Evolutionary conservation across 73 alveolate species (phyloP).

Genomic region (Blepharisma japonicum): DNA sequence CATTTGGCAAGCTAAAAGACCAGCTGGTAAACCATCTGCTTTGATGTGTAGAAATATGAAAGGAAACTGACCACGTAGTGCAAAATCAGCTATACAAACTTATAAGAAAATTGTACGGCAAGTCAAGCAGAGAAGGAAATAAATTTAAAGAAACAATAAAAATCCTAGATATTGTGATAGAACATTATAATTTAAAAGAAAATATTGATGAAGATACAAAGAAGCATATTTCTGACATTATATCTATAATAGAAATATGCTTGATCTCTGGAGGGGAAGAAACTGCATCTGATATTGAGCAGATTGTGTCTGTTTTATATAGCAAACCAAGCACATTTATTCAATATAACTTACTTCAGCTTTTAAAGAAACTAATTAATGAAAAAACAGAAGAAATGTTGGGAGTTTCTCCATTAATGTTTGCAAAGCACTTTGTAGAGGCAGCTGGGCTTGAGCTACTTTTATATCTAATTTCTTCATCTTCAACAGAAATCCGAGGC

Average conservation of each 20-base stretch:
- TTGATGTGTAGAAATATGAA: background rate
- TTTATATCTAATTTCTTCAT: background rate
- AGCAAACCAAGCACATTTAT: background rate
- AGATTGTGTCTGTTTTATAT: background rate
- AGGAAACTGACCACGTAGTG: background rate
- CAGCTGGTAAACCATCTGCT: background rate
- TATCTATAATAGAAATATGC: background rate
- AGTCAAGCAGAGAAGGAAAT: too few relatives aligned
- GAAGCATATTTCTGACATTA: background rate
- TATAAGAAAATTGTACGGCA: background rate
- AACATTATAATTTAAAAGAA: too few relatives aligned
- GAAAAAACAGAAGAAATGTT: conserved; percentile 12
- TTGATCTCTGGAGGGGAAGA: conserved; percentile 9
- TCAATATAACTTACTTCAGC: background rate
- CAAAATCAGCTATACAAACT: background rate
- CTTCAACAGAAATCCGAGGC: background rate
- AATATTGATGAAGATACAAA: too few relatives aligned
- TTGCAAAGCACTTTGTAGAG: conserved; percentile 2
- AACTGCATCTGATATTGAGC: background rate
- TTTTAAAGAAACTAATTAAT: conserved; percentile 7
- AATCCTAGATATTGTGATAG: too few relatives aligned
- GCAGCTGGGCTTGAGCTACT: conserved; percentile 17
- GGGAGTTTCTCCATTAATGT: background rate
- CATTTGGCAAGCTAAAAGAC: background rate
- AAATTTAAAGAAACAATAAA: too few relatives aligned